Conservation (phyloP, 1,284 basidiomycete species). For the Ceratobasidium sp. region DNA sequence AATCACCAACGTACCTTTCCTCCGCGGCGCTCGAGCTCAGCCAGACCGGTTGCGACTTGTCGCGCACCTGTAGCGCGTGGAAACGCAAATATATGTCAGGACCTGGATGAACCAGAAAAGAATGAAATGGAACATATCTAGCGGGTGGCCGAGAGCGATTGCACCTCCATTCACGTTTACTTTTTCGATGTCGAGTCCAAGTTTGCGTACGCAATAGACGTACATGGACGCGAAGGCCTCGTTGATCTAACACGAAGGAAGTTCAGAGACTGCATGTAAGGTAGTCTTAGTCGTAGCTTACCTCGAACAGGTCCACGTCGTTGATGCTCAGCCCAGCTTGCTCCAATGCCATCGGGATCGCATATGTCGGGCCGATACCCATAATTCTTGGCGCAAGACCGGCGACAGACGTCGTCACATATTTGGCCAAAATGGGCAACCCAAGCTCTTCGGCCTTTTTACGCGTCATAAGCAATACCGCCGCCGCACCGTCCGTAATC, state of each 20-base stretch:
- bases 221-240: constrained; percentile 92
- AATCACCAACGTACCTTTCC: constrained; percentile 52
- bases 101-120: constrained; percentile 21
- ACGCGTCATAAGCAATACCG: constrained; percentile 90
- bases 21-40: constrained; percentile 85
- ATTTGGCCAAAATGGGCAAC: constrained; percentile 94
- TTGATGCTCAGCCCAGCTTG: constrained; percentile 78
- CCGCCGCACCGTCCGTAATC: constrained; percentile 97
- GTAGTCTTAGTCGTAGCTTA: too few species aligned
- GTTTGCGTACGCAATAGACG: constrained; percentile 80
- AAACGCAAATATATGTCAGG: constrained; percentile 15
- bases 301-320: constrained; percentile 95
- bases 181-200: constrained; percentile 83
- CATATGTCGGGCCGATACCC: constrained; percentile 88
- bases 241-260: constrained; percentile 74
- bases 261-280: not conserved
- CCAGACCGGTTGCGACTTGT: constrained; percentile 88
- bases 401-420: constrained; percentile 80
- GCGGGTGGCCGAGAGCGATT: constrained; percentile 89
- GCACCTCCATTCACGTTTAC: constrained; percentile 92
- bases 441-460: constrained; percentile 90
- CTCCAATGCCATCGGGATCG: constrained; percentile 87
- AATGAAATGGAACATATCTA: constrained; percentile 71
- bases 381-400: constrained; percentile 61
- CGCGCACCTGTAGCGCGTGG: constrained; percentile 79